Base-by-base conservation (phyloP, 2,329 filamentous ascomycete species). In the Apiospora saccharicola region DNA sequence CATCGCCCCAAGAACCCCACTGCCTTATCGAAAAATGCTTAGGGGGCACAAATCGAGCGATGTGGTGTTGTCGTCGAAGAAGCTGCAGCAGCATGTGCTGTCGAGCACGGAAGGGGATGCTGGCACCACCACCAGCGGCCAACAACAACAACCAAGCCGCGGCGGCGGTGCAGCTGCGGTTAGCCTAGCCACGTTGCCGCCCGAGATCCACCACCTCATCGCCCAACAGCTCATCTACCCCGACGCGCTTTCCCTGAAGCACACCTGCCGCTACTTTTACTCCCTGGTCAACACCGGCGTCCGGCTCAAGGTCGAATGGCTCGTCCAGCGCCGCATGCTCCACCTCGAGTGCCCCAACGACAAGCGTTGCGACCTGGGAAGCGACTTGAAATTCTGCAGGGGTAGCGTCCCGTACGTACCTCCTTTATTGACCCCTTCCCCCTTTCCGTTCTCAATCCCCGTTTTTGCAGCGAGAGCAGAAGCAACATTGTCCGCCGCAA, bases 161-260 rank as follows among this genome's bases (percentile, higher is more conserved):
- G 37, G 37, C 37, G 37, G 6, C 10, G 37, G 8, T 41, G 37
- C 37, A 10, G 37, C 37, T 44, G 30, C n/a, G 30, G 57, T 34
- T 1, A 64, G 57, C n/a, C 34, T 64, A 37, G 57, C 57, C 34
- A 64, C 57, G 34, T 41, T 94, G 2, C 92, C 92, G 1, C 84
- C 89, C 0, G 92, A 94, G 77, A 84, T 94, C n/a, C 92, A 93
- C 75, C 79, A 92, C 1, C 85, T 89, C 69, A 90, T 94, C 71
- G 84, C 88, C 44, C 79, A 85, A 14, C 83, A 89, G 71, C 88
- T 94, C 72, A 87, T 87, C 44, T 94, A 94, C 74, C 92, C 92
- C 0, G 92, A 94, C 74, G 92, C 92, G 0, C 85, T 94, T 1
- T 91, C 91, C 0, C 83, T 94, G 22, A 93, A 93, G 77, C 91